These are phyloP conservation scores for Coffea humblotiana DNA, from an alignment of 305 asterid genomes.

Conservation along the genomic window DNA sequence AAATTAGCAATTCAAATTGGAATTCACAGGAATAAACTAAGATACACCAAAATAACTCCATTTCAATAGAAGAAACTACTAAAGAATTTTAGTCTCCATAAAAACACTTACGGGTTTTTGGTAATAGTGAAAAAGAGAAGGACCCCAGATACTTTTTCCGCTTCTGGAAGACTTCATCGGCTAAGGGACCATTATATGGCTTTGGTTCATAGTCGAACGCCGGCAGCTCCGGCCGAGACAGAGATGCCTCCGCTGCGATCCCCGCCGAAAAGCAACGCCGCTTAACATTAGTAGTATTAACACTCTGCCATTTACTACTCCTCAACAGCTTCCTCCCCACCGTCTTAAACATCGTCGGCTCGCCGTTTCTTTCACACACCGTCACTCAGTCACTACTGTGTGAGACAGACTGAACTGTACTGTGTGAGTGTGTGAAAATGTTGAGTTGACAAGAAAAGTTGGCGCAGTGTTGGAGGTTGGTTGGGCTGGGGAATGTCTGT, in stretches of 20 bases:
- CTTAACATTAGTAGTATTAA: neutral
- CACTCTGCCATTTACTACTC: slow-evolving; percentile 27
- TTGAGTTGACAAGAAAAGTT: neutral
- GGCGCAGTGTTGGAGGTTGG: neutral
- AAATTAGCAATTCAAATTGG: neutral
- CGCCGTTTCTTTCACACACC: too few relatives aligned
- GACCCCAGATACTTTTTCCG: slow-evolving; percentile 79
- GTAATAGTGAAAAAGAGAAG: slow-evolving; percentile 79
- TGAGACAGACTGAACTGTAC: neutral
- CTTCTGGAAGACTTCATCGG: slow-evolving; percentile 73
- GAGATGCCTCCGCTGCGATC: slow-evolving; percentile 7
- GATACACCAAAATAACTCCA: neutral
- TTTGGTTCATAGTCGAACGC: slow-evolving; percentile 60
- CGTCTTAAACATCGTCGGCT: slow-evolving; percentile 19
- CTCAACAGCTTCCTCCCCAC: slow-evolving; percentile 34
- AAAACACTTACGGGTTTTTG: slow-evolving; percentile 69
- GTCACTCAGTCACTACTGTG: neutral
- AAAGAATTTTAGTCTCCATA: too few relatives aligned
- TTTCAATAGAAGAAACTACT: neutral
- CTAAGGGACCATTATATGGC: slow-evolving; percentile 75
- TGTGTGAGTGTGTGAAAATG: neutral
- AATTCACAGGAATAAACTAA: neutral
- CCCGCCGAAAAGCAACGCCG: slow-evolving; percentile 38
- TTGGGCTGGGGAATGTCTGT: neutral
- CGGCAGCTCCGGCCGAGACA: slow-evolving; percentile 63